Evolutionary conservation across 2,329 filamentous ascomycete genomes (phyloP), one percentile per base, ranked within the genome.

Genomic region (Venturiaceae sp.): DNA sequence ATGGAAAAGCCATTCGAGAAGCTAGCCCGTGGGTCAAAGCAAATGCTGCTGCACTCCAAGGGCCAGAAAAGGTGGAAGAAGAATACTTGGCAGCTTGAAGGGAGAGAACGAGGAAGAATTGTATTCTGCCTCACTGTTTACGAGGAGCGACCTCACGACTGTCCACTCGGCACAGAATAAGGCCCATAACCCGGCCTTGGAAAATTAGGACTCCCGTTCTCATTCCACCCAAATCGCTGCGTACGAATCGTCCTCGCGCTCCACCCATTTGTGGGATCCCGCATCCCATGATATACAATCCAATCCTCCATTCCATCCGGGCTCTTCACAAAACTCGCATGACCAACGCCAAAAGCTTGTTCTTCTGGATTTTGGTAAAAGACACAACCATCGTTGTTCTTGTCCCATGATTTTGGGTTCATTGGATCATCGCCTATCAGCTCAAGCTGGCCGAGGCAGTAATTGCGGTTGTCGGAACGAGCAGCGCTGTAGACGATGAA

Each of bases 231-330:
- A 60, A 79, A 79, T 63, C 70, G 73, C 68, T 80, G 77, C 34
- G 76, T 66, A 8, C 77, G 65, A 53, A 80, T 76, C n/a, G 73
- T 77, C 54, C 77, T 69, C 23, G 74, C 76, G 30, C 62, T 64
- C 77, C 76, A 79, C 0, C 77, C 75, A 53, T 72, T 74, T 28
- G 68, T 69, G n/a, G 75, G 75, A 63, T 79, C 71, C 34, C 65
- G 61, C 76, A 80, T 80, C 9, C 77, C 78, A 64, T 80, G 77
- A 64, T 80, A 80, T n/a, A 80, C 74, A 54, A 80, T 76, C 75
- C 75, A 80, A 58, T 76, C 68, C 65, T 80, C 74, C 1, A 53
- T 72, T 0, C 72, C 75, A 63, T 79, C 77, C 0, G 75, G 76
- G 58, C 73, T 76, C 58, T 72, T 77, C 5, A 72, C 74, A 60